phyloP scores from a whole-genome alignment of 2,329 filamentous ascomycete genomes.

The Colletotrichum cordylinicola region DNA sequence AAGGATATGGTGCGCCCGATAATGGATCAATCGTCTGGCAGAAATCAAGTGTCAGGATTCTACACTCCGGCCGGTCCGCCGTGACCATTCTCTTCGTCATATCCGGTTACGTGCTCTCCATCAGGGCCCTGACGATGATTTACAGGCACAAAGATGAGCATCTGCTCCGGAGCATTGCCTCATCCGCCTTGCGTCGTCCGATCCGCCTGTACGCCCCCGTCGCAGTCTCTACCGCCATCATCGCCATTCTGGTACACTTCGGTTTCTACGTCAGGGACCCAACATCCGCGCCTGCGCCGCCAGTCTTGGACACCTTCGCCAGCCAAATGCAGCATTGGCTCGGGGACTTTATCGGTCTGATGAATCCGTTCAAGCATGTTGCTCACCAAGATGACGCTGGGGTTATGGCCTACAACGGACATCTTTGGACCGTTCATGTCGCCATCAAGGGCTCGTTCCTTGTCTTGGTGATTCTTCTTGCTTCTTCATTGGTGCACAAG shows the following conservation, averaged over 20 bases:
- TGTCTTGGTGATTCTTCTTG: constrained; percentile 60
- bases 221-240: constrained; percentile 53
- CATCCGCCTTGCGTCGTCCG: constrained; percentile 55
- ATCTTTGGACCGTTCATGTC: constrained; percentile 68
- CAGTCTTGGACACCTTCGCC: constrained; percentile 22
- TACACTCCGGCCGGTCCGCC: constrained; percentile 60
- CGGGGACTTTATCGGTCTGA: constrained; percentile 31
- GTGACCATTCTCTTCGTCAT: constrained; percentile 68
- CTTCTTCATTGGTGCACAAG: constrained; percentile 47
- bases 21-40: constrained; percentile 45
- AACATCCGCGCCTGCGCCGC: not conserved
- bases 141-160: constrained; percentile 39
- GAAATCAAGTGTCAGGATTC: constrained; percentile 57
- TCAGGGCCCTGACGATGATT: constrained; percentile 52
- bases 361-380: constrained; percentile 14
- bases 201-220: constrained; percentile 58
- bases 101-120: constrained; percentile 65
- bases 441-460: constrained; percentile 64
- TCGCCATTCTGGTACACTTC: constrained; percentile 33
- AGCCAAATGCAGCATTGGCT: constrained; percentile 53
- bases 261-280: not conserved
- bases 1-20: constrained; percentile 48
- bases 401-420: constrained; percentile 54
- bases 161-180: constrained; percentile 49
- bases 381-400: not conserved